These are phyloP conservation scores for Acanthamoeba castellanii DNA, from an alignment of 208 protist species.

Conservation along the genomic window DNA sequence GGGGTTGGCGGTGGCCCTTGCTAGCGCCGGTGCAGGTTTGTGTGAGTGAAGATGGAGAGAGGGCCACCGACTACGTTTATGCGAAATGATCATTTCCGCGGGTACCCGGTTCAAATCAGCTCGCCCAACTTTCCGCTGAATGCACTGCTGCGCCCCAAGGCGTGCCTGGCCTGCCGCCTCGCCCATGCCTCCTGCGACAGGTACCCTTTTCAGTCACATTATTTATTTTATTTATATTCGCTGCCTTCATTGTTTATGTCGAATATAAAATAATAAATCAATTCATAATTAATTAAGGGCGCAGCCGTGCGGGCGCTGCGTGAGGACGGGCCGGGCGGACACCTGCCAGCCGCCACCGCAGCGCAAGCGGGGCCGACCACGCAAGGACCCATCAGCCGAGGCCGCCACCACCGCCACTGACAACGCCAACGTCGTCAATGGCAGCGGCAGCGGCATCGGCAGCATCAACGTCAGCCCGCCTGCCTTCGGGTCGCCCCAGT, in stretches of 20 bases:
- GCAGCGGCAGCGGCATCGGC: no score
- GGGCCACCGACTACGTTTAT: no score
- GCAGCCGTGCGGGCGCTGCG: background rate
- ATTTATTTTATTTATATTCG: background rate
- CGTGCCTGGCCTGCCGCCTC: background rate
- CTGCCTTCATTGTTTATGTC: background rate
- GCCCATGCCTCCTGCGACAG: constrained; percentile 2
- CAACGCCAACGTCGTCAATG: no score
- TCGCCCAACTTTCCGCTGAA: no score
- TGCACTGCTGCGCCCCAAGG: background rate
- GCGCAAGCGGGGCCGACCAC: constrained; percentile 4
- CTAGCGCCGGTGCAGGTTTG: no score
- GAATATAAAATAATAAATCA: background rate
- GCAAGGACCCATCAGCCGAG: background rate
- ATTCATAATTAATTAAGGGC: background rate
- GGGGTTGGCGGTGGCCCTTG: no score
- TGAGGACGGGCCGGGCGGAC: background rate
- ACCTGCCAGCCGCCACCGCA: constrained; percentile 7
- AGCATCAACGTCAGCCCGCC: no score
- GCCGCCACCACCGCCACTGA: background rate
- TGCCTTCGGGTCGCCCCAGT: no score
- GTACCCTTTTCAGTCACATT: background rate
- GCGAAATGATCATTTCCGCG: no score
- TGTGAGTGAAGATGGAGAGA: no score
- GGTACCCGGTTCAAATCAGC: no score